These are phyloP conservation scores for Pseudocercospora crystallina DNA, from an alignment of 2,329 filamentous ascomycete species.

Conservation along the genomic window DNA sequence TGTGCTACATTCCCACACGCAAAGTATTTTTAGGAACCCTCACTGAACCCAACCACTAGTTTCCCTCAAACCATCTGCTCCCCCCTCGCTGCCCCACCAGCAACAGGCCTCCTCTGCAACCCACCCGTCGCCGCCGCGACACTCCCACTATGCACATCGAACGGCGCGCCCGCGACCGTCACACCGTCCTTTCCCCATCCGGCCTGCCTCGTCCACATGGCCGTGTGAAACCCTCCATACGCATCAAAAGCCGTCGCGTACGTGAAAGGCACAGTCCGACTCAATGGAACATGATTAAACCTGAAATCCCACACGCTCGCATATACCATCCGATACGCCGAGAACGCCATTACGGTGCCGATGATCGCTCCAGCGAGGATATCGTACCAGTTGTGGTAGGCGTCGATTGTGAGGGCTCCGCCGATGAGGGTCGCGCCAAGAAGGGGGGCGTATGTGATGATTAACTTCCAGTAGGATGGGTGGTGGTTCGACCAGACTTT, in stretches of 20 bases:
- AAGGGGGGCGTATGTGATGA: slow-evolving; percentile 63
- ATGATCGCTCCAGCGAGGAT: slow-evolving; percentile 66
- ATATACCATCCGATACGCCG: slow-evolving; percentile 66
- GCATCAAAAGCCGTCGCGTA: slow-evolving; percentile 29
- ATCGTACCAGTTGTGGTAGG: slow-evolving; percentile 76
- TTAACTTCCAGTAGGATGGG: slow-evolving; percentile 71
- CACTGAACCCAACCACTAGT: too few species aligned
- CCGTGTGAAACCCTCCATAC: slow-evolving; percentile 3
- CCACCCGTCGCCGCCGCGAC: neutral
- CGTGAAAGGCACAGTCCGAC: slow-evolving; percentile 56
- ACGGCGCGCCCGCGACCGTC: slow-evolving; percentile 1
- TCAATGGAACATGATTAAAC: slow-evolving; percentile 65
- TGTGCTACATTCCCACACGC: too few species aligned
- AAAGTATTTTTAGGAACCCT: too few species aligned
- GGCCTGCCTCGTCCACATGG: slow-evolving; percentile 6
- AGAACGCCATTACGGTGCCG: slow-evolving; percentile 65
- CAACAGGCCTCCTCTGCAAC: too few species aligned
- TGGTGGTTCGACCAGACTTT: slow-evolving; percentile 74
- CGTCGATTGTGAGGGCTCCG: slow-evolving; percentile 67
- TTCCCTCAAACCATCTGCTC: neutral
- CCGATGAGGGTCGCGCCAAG: slow-evolving; percentile 68
- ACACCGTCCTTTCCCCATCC: slow-evolving; percentile 2
- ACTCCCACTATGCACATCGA: slow-evolving; percentile 2
- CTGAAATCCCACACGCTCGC: slow-evolving; percentile 68
- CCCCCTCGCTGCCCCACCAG: too few species aligned